Conservation (phyloP, 2,329 filamentous ascomycete species). For the Nothomitra cinnamomea region DNA sequence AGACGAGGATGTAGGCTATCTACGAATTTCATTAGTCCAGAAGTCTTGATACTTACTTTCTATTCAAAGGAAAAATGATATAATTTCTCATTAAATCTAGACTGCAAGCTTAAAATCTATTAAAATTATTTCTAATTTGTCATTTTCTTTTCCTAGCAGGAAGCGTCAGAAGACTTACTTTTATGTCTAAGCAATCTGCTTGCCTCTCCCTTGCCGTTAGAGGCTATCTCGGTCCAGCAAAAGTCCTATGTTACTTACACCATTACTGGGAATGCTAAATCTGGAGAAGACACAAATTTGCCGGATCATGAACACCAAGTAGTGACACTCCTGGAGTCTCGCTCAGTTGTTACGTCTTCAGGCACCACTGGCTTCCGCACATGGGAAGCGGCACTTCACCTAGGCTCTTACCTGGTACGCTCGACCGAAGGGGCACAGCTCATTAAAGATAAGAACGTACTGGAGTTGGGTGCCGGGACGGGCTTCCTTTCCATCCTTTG, state of each 20-base stretch:
- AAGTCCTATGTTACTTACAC: constrained; percentile 61
- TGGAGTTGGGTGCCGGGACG: constrained; percentile 63
- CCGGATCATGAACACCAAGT: constrained; percentile 11
- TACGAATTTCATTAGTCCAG: constrained; percentile 11
- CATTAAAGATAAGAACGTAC: constrained; percentile 37
- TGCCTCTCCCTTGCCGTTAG: constrained; percentile 42
- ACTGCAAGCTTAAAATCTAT: neutral
- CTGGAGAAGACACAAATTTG: neutral
- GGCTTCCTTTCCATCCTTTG: constrained; percentile 61
- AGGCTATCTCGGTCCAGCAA: constrained; percentile 48
- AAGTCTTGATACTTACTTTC: constrained; percentile 13
- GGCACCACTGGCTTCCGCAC: constrained; percentile 64
- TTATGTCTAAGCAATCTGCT: constrained; percentile 48
- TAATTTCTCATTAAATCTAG: constrained; percentile 8
- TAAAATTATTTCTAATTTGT: constrained; percentile 7
- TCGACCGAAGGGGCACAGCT: constrained; percentile 26
- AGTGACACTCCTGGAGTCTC: constrained; percentile 51
- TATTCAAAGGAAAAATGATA: constrained; percentile 5
- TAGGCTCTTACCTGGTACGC: constrained; percentile 44
- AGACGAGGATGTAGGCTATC: constrained; percentile 63
- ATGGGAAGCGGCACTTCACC: constrained; percentile 64
- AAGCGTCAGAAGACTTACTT: constrained; percentile 69
- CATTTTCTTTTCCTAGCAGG: constrained; percentile 34
- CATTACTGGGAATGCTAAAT: constrained; percentile 12
- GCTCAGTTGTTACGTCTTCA: constrained; percentile 48